phyloP scores from a whole-genome alignment of 495 filamentous ascomycete species.

The Platismatia glauca region DNA sequence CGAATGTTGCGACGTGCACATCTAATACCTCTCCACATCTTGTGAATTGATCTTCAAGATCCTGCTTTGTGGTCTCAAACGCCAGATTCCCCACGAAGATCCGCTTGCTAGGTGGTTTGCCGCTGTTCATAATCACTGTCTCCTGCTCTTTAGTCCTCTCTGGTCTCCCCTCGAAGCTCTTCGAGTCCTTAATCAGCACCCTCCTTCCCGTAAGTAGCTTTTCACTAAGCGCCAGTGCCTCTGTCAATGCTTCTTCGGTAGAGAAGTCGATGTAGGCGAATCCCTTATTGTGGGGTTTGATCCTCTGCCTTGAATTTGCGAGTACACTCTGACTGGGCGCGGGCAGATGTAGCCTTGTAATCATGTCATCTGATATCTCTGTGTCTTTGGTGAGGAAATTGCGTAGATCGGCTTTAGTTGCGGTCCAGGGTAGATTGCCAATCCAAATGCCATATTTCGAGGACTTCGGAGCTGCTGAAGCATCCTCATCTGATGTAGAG shows the following conservation, averaged over 20 bases:
- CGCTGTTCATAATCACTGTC: slow-evolving; percentile 29
- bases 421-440: slow-evolving; percentile 80
- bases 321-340: slow-evolving; percentile 23
- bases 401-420: slow-evolving; percentile 60
- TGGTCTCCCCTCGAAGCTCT: slow-evolving; percentile 73
- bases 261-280: slow-evolving; percentile 95
- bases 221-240: slow-evolving; percentile 72
- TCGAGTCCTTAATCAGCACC: slow-evolving; percentile 85
- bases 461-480: slow-evolving; percentile 37
- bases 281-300: slow-evolving; percentile 62
- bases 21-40: slow-evolving; percentile 72
- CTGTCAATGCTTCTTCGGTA: slow-evolving; percentile 51
- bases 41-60: slow-evolving; percentile 65
- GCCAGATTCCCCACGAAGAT: slow-evolving; percentile 89
- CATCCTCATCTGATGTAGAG: slow-evolving; percentile 32
- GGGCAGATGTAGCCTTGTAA: slow-evolving; percentile 81
- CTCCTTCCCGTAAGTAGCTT: slow-evolving; percentile 63
- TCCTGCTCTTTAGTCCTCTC: slow-evolving; percentile 41
- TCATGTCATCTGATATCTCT: slow-evolving; percentile 54
- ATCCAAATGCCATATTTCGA: slow-evolving; percentile 88
- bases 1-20: slow-evolving; percentile 85
- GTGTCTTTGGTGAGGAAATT: slow-evolving; percentile 65
- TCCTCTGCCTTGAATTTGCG: slow-evolving; percentile 31
- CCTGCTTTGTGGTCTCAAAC: slow-evolving; percentile 77
- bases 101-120: slow-evolving; percentile 59